phyloP scores from a whole-genome alignment of 768 basidiomycete genomes.

The Suillus placidus region DNA sequence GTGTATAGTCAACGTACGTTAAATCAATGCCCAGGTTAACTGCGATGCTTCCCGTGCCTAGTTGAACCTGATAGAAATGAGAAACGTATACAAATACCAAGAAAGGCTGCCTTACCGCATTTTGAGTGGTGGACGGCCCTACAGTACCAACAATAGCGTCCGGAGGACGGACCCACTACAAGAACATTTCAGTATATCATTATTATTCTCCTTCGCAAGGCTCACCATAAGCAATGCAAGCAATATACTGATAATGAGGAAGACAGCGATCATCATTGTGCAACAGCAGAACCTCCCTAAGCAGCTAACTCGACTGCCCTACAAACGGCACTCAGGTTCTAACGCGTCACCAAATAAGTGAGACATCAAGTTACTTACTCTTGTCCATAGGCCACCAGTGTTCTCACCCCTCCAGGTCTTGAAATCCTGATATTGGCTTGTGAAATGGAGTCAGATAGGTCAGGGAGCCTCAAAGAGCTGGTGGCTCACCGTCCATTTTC shows the following conservation, averaged over 20 bases:
- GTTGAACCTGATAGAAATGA: constrained; percentile 36
- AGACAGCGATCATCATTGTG: constrained; percentile 63
- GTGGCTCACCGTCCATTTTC: neutral
- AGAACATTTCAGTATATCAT: constrained; percentile 8
- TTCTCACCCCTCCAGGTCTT: constrained; percentile 57
- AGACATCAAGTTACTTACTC: constrained; percentile 38
- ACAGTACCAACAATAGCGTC: constrained; percentile 60
- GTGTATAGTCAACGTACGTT: constrained; percentile 46
- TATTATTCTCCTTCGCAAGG: constrained; percentile 14
- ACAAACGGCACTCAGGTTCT: neutral
- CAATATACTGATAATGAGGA: constrained; percentile 67
- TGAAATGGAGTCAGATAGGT: constrained; percentile 8
- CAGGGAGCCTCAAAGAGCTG: neutral
- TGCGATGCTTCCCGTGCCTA: constrained; percentile 45
- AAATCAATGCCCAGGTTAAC: constrained; percentile 69
- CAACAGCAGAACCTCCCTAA: constrained; percentile 77
- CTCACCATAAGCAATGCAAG: constrained; percentile 70
- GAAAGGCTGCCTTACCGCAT: constrained; percentile 43
- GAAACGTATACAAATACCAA: neutral
- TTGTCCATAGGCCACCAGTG: constrained; percentile 71
- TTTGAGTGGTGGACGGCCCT: constrained; percentile 39
- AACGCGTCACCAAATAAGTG: neutral
- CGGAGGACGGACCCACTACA: constrained; percentile 79
- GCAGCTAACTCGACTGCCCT: constrained; percentile 66
- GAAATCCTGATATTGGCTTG: constrained; percentile 36